These are phyloP conservation scores for Syzygium malaccense DNA, from an alignment of 441 rosid species.

Conservation along the genomic window DNA sequence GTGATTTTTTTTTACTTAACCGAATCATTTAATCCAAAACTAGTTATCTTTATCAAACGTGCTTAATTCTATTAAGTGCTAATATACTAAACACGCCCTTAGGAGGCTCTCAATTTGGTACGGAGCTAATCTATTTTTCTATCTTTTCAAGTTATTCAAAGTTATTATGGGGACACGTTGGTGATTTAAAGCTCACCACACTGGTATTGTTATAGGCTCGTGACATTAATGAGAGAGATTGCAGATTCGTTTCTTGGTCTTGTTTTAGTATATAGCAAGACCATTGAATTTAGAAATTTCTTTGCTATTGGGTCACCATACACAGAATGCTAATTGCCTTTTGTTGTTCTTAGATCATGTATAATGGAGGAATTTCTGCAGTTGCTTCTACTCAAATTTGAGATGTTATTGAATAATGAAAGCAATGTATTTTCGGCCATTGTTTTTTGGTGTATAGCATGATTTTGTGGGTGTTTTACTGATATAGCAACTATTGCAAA, in stretches of 20 bases:
- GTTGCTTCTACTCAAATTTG: not conserved
- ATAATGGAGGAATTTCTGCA: not conserved
- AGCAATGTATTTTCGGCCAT: not conserved
- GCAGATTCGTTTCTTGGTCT: not conserved
- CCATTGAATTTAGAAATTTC: not conserved
- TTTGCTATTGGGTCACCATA: not conserved
- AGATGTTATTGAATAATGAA: not conserved
- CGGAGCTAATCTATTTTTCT: not conserved
- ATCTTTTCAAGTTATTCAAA: not conserved
- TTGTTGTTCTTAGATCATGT: not conserved
- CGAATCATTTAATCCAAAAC: not conserved
- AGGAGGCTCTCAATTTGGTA: not conserved
- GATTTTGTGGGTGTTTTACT: not conserved
- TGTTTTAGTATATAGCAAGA: not conserved
- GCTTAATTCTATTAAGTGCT: not conserved
- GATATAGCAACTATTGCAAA: not conserved
- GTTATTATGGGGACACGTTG: not conserved
- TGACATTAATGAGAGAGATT: not conserved
- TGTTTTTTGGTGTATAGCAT: not conserved
- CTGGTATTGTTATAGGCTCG: not conserved
- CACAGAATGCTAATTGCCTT: not conserved
- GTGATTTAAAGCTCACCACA: not conserved
- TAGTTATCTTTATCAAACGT: not conserved
- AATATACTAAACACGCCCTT: not conserved
- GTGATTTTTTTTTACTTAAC: not conserved